Conservation (phyloP, 2,329 filamentous ascomycete species). For the Podosphaera aphanis region DNA sequence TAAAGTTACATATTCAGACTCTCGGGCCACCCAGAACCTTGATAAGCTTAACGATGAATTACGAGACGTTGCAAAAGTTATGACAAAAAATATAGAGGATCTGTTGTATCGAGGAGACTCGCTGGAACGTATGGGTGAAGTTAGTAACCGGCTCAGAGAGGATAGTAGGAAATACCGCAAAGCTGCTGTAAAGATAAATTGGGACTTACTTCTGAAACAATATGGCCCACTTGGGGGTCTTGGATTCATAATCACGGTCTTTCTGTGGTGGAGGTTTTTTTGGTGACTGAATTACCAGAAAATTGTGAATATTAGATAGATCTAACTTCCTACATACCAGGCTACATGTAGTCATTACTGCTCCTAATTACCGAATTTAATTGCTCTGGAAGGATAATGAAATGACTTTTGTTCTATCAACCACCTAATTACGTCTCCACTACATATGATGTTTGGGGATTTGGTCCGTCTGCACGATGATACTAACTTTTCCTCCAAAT, state of each 20-base stretch:
- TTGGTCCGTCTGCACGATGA: too few relatives aligned
- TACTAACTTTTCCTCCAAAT: too few relatives aligned
- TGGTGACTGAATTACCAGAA: slow-evolving; percentile 17
- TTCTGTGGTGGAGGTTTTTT: slow-evolving; percentile 77
- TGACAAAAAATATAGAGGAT: slow-evolving; percentile 99
- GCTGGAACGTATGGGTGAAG: slow-evolving; percentile 89
- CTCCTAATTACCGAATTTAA: too few relatives aligned
- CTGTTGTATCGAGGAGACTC: slow-evolving; percentile 84
- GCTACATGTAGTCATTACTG: too few relatives aligned
- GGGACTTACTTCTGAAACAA: slow-evolving; percentile 90
- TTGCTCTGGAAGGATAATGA: too few relatives aligned
- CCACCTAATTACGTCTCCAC: too few relatives aligned
- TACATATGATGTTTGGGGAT: too few relatives aligned
- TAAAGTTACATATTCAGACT: slow-evolving; percentile 82
- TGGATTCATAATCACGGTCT: slow-evolving; percentile 42
- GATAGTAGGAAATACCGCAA: slow-evolving; percentile 86
- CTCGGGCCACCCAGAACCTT: slow-evolving; percentile 73
- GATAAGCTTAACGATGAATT: slow-evolving; percentile 93
- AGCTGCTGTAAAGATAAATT: slow-evolving; percentile 89
- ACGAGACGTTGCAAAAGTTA: slow-evolving; percentile 92
- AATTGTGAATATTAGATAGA: too few relatives aligned
- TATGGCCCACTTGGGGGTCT: slow-evolving; percentile 77
- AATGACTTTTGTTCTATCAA: too few relatives aligned
- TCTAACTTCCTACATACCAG: too few relatives aligned
- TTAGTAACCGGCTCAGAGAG: slow-evolving; percentile 65